Base-by-base conservation (phyloP, 495 filamentous ascomycete genomes). In the Penicillium malachiteum region DNA sequence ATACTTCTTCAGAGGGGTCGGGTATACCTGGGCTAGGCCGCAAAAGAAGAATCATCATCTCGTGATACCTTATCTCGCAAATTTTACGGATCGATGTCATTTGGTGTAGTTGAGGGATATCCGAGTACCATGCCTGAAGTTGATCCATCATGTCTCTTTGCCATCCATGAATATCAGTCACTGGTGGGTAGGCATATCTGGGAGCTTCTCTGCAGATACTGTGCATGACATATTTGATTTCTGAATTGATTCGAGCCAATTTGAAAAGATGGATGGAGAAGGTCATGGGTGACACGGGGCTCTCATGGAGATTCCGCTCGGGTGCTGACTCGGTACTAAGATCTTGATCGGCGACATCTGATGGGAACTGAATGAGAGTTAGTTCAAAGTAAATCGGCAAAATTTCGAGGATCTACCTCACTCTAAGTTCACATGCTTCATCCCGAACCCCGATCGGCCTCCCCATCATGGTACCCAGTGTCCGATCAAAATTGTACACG, bases 171-270 rank as follows among this genome's bases (percentile, higher is more conserved):
- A 78, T 73, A 37, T 79, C 72, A 7, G 58, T 58, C 3, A 76
- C 49, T 1, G 68, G 66, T 4, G 76, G 76, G 35, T 70, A 72
- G 3, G 75, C 71, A 43, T 78, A 76, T 11, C 55, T 62, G 4
- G 74, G 74, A 7, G 62, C 54, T 11, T 71, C 67, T 37, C 71
- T 66, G 53, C 64, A 68, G 44, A 78, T 66, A 49, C 74, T 75
- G 43, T 78, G 72, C 65, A 75, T 72, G 41, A 78, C 60, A 49
- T 78, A 79, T 63, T 79, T 79, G 34, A 78, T 79, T 49, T 78
- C 75, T 1, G 75, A 79, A 47, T 78, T 78, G 14, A 78, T 50
- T 12, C 65, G 60, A 4, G 77, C 68, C 1, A 78, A 55, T 45
- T 65, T 71, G 59, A 78, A 76, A 0, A 80, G 55, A 48, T 76